phyloP scores from a whole-genome alignment of 768 basidiomycete genomes.

The Leccinum incarnatum region DNA sequence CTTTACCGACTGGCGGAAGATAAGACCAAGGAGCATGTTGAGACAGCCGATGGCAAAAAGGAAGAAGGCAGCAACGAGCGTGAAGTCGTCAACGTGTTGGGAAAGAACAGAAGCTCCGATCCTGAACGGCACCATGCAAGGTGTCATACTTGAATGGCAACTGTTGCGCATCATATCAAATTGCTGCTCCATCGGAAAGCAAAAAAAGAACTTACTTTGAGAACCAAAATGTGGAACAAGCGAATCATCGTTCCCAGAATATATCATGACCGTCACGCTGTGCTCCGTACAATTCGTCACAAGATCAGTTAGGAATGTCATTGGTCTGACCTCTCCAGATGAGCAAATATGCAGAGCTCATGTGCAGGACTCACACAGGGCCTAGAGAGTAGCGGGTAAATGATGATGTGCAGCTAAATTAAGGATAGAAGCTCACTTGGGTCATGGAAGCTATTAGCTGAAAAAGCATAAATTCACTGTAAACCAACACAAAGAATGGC shows the following conservation, averaged over 20 bases:
- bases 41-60: no score
- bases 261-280: conserved; percentile 49
- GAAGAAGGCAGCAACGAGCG: conserved; percentile 53
- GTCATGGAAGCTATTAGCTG: conserved; percentile 20
- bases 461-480: background rate
- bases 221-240: conserved; percentile 60
- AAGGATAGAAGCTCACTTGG: conserved; percentile 28
- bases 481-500: background rate
- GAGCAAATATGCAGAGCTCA: background rate
- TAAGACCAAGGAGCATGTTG: conserved; percentile 75
- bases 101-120: no score
- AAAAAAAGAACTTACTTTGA: conserved; percentile 44
- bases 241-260: conserved; percentile 67
- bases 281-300: conserved; percentile 57
- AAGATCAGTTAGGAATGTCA: conserved; percentile 62
- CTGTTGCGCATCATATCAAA: conserved; percentile 28
- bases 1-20: conserved; percentile 65
- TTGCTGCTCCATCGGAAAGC: background rate
- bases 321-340: conserved; percentile 41
- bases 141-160: conserved; percentile 49
- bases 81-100: no score
- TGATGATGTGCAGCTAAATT: background rate
- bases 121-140: background rate
- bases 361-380: conserved; percentile 29
- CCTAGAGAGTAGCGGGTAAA: conserved; percentile 20